phyloP scores from a whole-genome alignment of 2,329 filamentous ascomycete genomes.

The Nigrospora osmanthi region DNA sequence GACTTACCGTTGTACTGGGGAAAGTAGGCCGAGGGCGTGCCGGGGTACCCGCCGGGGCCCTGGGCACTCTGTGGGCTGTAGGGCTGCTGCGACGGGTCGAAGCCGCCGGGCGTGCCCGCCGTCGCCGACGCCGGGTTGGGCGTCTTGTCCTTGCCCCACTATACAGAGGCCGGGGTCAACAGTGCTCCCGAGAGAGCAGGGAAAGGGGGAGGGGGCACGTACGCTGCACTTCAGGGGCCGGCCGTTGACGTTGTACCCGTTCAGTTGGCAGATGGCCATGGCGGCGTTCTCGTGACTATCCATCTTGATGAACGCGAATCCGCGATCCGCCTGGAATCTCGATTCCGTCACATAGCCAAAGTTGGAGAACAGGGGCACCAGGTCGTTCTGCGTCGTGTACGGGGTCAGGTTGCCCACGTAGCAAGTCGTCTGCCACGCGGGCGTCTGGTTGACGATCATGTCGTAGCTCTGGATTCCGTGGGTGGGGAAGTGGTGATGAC shows the following conservation, averaged over 20 bases:
- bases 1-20: conserved; percentile 81
- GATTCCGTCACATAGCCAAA: conserved; percentile 97
- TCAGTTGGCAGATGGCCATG: conserved; percentile 97
- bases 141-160: conserved; percentile 99
- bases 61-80: conserved; percentile 69
- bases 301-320: conserved; percentile 99
- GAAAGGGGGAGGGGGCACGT: conserved; percentile 37
- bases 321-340: conserved; percentile 93
- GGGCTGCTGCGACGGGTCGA: conserved; percentile 67
- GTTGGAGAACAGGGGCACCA: conserved; percentile 97
- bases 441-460: conserved; percentile 91
- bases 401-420: conserved; percentile 97
- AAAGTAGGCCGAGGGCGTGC: conserved; percentile 76
- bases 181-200: too few relatives aligned
- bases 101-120: conserved; percentile 47
- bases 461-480: conserved; percentile 97
- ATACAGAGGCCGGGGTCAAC: conserved; percentile 7
- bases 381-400: conserved; percentile 92
- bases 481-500: conserved; percentile 95
- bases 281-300: conserved; percentile 96
- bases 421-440: conserved; percentile 95
- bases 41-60: conserved; percentile 63
- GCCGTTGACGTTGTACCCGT: conserved; percentile 96
- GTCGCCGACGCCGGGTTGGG: conserved; percentile 58
- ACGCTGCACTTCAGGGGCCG: conserved; percentile 97